Evolutionary conservation across 176 grass and related monocot genomes (phyloP).

Genomic region (Musa itinerans): DNA sequence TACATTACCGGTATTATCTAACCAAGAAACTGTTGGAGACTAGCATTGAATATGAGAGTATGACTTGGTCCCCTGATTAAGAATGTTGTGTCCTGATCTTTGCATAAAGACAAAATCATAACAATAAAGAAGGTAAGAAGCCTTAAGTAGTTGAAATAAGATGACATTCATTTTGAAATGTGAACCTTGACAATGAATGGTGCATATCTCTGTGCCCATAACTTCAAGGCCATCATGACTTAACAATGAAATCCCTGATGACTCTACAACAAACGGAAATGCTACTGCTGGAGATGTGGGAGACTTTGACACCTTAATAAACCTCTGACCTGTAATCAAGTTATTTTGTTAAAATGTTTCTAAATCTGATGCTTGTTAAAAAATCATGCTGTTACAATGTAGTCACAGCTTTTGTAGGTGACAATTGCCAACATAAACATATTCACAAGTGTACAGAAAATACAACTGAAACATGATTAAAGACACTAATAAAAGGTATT

Average conservation of each 20-base stretch:
- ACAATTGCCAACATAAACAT: neutral
- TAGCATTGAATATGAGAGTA: slow-evolving; percentile 9
- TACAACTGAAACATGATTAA: neutral
- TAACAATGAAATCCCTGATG: slow-evolving; percentile 66
- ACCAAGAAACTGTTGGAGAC: neutral
- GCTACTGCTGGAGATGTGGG: slow-evolving; percentile 70
- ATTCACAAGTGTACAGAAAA: neutral
- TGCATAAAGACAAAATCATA: slow-evolving; percentile 23
- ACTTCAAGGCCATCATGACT: slow-evolving; percentile 53
- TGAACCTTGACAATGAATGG: slow-evolving; percentile 67
- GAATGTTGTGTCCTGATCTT: slow-evolving; percentile 54
- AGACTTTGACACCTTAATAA: slow-evolving; percentile 93
- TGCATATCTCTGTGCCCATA: slow-evolving; percentile 57
- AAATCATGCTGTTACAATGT: neutral
- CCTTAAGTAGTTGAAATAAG: neutral
- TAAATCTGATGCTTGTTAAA: neutral
- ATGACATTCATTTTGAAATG: slow-evolving; percentile 3
- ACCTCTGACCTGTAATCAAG: slow-evolving; percentile 43
- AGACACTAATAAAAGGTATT: neutral
- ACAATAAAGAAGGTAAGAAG: slow-evolving; percentile 1
- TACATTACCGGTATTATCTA: neutral
- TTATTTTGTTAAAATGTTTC: neutral
- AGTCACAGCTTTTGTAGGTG: neutral
- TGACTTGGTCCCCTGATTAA: slow-evolving; percentile 24
- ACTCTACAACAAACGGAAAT: slow-evolving; percentile 73